Conservation (phyloP, 2,329 filamentous ascomycete genomes). For the Ophiostoma australiae region DNA sequence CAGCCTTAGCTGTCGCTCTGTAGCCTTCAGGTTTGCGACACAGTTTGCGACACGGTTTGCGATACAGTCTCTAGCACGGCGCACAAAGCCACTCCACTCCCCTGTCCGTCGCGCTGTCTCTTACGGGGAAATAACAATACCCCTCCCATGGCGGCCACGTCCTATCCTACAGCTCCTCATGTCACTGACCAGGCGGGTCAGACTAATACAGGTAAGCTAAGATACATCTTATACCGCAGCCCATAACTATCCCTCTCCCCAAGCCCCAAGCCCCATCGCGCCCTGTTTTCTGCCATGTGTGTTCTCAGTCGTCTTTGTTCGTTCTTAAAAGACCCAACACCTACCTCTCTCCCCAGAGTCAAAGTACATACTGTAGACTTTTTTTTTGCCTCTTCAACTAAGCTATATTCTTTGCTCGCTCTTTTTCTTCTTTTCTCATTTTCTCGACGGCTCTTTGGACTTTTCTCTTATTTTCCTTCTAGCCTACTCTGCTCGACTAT, state of each 20-base stretch:
- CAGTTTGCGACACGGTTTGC: not conserved
- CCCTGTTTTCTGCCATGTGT: conserved; percentile 1
- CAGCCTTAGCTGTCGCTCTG: conserved; percentile 14
- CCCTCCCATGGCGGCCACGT: conserved; percentile 16
- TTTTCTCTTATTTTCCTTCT: not conserved
- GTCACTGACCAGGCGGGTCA: conserved; percentile 2
- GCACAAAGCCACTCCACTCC: not conserved
- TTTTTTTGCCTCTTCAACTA: conserved; percentile 1
- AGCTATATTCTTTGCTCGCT: not conserved
- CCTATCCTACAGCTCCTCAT: conserved; percentile 1
- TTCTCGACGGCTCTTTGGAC: not conserved
- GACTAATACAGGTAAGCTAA: conserved; percentile 15
- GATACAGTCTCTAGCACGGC: not conserved
- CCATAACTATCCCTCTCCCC: not conserved
- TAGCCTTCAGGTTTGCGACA: conserved; percentile 3
- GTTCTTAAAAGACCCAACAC: not conserved
- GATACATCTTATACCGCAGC: conserved; percentile 11
- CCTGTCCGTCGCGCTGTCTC: conserved; percentile 9
- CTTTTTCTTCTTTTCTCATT: not conserved
- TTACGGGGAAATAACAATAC: conserved; percentile 12
- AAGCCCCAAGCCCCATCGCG: not conserved
- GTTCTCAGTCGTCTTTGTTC: not conserved
- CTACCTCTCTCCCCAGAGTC: not conserved
- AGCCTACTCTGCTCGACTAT: not conserved
- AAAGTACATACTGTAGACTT: not conserved